Conservation (phyloP, 148 eudicot genomes). For the Diospyros kaki region DNA sequence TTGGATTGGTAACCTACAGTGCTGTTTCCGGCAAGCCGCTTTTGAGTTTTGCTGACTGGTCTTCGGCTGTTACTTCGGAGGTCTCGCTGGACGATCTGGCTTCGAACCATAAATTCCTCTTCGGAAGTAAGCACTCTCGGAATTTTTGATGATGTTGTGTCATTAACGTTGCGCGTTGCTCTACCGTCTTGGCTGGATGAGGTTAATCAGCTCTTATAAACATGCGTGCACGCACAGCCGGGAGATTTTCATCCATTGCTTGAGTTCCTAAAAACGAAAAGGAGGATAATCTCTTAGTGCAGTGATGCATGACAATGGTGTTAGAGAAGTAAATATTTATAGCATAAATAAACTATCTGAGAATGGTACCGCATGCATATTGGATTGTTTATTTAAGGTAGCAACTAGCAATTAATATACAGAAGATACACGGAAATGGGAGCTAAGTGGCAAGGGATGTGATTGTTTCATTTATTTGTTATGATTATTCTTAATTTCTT, state of each 20-base stretch:
- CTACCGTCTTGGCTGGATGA: not conserved
- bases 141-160: not conserved
- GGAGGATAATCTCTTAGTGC: not conserved
- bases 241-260: not conserved
- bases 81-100: conserved; percentile 2
- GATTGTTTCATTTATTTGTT: no score
- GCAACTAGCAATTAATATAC: no score
- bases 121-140: conserved; percentile 26
- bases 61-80: not conserved
- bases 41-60: conserved; percentile 17
- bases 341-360: not conserved
- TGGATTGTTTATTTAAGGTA: no score
- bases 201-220: no score
- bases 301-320: not conserved
- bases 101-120: conserved; percentile 33
- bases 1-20: conserved; percentile 18
- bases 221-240: not conserved
- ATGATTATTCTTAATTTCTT: no score
- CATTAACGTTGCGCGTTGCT: no score
- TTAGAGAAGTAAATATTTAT: not conserved
- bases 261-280: not conserved
- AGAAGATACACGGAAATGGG: no score
- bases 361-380: no score
- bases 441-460: no score
- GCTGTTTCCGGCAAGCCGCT: not conserved